Base-by-base conservation (phyloP, 2,329 filamentous ascomycete genomes). In the Davidsoniella virescens region DNA sequence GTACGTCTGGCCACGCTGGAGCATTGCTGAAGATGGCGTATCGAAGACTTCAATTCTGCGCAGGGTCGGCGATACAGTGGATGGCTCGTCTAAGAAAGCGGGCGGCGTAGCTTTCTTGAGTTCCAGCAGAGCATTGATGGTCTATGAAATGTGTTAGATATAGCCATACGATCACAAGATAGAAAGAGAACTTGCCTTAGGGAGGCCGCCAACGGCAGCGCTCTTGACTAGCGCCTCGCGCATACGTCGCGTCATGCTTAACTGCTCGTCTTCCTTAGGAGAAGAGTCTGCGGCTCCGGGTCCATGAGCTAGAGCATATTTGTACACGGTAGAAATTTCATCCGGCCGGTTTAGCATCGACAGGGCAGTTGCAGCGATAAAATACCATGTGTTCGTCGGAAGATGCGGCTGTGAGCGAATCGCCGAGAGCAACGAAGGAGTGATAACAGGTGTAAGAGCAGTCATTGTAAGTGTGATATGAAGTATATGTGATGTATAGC, bases 141-240 rank as follows among this genome's bases (percentile, higher is more conserved):
- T 63, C 67, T 70, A 42, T 2, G 12, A 29, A 8, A 18, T 36
- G n/a, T 18, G 40, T 49, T 16, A 43, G 45, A 17, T 33, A 23
- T 44, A 12, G n/a, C 12, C 33, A 18, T 33, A 33, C 16, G 7
- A 37, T 16, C 6, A 42, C 23, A 10, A 9, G 20, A 9, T 33
- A 26, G 25, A 33, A 37, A 12, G 17, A n/a, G 26, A n/a, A 23
- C 20, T 43, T 60, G 72, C 70, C 65, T 70, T 73, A 6, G 71
- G 71, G 44, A 75, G 57, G 1, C 72, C 71, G 14, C 66, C 66
- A 40, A 75, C 64, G 2, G 68, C 65, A 10, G 67, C 64, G 6
- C 64, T 63, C 56, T 74, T 74, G 29, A 74, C 59, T 25, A 75
- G 58, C 1, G 69, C 69, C 57, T 75, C 71, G 18, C 71, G 61